A percentile compares a stretch with the other conserved stretches of the same genome.
These are phyloP conservation scores for Zygosaccharomyces rouxii DNA, from an alignment of 805 yeast species.

Conservation along the genomic window DNA sequence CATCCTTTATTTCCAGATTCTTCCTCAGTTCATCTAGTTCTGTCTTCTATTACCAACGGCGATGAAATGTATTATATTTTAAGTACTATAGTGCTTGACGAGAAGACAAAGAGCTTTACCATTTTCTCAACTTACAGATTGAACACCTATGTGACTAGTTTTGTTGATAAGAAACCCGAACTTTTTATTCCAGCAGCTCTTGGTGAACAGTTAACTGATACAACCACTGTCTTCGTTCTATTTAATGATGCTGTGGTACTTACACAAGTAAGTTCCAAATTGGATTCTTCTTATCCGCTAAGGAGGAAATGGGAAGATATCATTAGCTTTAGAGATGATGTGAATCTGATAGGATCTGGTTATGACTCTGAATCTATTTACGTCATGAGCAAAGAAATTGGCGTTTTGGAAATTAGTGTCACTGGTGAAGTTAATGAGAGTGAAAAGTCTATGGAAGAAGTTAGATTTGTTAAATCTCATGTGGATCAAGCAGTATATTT, in stretches of 20 bases:
- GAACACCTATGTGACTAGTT: constrained; percentile 41
- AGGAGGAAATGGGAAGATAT: constrained; percentile 76
- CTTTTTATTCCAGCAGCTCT: constrained; percentile 56
- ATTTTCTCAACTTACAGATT: constrained; percentile 64
- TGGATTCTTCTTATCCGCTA: constrained; percentile 33
- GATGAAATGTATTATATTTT: constrained; percentile 42
- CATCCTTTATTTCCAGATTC: constrained; percentile 44
- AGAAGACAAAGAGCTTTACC: constrained; percentile 47
- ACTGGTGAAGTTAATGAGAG: constrained; percentile 25
- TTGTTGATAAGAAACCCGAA: constrained; percentile 38
- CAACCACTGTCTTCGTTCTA: constrained; percentile 51
- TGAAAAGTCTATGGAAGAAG: constrained; percentile 18
- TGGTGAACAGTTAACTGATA: constrained; percentile 12
- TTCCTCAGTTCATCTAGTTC: constrained; percentile 43
- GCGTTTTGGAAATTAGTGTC: constrained; percentile 58
- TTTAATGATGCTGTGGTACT: constrained; percentile 59
- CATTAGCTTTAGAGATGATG: constrained; percentile 50
- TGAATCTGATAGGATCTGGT: constrained; percentile 57
- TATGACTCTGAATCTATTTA: constrained; percentile 46
- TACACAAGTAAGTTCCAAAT: constrained; percentile 49
- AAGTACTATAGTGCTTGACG: constrained; percentile 46
- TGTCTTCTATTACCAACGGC: constrained; percentile 43
- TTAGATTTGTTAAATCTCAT: constrained; percentile 56
- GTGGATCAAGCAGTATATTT: constrained; percentile 77
- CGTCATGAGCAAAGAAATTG: constrained; percentile 50